Evolutionary conservation across 1,139 yeast genomes (phyloP), one percentile per base, ranked within the genome.

Genomic region (Sugiyamaella grinbergsii): DNA sequence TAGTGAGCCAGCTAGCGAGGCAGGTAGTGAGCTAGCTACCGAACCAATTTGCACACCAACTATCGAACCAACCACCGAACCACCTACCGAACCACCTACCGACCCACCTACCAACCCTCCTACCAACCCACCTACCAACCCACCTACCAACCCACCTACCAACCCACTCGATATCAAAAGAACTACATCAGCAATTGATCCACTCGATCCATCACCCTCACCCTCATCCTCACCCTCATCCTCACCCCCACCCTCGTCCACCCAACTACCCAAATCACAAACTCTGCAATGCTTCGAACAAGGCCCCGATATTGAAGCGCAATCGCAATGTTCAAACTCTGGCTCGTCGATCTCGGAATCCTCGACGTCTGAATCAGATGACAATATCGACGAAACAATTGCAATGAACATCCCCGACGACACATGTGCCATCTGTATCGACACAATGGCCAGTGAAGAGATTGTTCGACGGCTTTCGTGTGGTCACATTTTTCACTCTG

Each of bases 401-500:
- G 59, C 19, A 5, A 50, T 45, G 8, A 20, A 49, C 7, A 69
- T 79, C 4, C 51, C 53, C 2, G 62, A 61, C 41, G 93, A 89
- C n/a, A 69, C 79, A 2, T 87, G 95, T 72, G 91, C 93, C 16
- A 84, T 87, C 58, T 87, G 95, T 68, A 75, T 86, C 48, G 95
- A 86, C 49, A 64, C 71, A 8, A 76, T 84, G 60, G 85, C 80
- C 55, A 78, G 78, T 49, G 81, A 77, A 8, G 91, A 85, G 47
- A 63, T 68, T 1, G 90, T 87, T 0, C 77, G 95, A 50, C 88
- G 89, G 0, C 73, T 87, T 44, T 71, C 85, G 8, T 88, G 96
- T 69, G 93, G 93, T 2, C 96, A 88, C 67, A 89, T 85, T 1
- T 88, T 83, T 75, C 96, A 88, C 64, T 75, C 83, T 8, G 82